phyloP scores from a whole-genome alignment of 768 basidiomycete genomes.

The Xerocomellus chrysenteron region DNA sequence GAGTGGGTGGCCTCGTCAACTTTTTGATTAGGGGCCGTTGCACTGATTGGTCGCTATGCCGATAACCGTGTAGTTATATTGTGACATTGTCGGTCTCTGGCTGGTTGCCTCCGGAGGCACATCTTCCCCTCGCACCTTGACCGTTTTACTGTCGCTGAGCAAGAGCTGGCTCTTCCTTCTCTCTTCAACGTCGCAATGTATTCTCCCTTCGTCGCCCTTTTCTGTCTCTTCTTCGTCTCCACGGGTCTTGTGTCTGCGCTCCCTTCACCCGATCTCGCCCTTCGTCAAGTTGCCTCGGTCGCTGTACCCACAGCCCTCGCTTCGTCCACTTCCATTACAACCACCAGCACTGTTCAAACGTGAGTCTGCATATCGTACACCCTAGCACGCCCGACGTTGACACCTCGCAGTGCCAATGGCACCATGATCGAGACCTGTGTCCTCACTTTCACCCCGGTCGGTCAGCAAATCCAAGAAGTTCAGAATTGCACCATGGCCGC shows the following conservation, averaged over 20 bases:
- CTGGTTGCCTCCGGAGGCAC: conserved; percentile 35
- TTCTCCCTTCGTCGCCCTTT: conserved; percentile 14
- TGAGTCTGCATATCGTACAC: conserved; percentile 26
- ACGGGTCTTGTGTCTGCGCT: conserved; percentile 26
- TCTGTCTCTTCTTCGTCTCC: conserved; percentile 27
- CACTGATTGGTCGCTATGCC: conserved; percentile 19
- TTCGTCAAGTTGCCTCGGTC: conserved; percentile 22
- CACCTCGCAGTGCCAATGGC: conserved; percentile 44
- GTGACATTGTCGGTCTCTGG: background rate
- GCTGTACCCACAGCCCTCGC: conserved; percentile 23
- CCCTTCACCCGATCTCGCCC: conserved; percentile 22
- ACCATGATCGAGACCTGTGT: conserved; percentile 57
- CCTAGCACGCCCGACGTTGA: background rate
- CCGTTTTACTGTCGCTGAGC: background rate
- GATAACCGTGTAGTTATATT: background rate
- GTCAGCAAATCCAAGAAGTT: conserved; percentile 53
- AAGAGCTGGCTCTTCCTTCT: conserved; percentile 41
- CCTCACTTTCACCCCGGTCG: conserved; percentile 53
- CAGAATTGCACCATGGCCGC: conserved; percentile 46
- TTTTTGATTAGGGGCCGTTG: background rate
- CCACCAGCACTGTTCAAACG: conserved; percentile 39
- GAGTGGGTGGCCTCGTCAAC: too few relatives aligned
- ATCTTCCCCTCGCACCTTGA: conserved; percentile 15
- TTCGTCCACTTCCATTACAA: conserved; percentile 37
- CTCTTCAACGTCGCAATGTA: conserved; percentile 25